These are phyloP conservation scores for Calonectria fujianensis DNA, from an alignment of 2,329 filamentous ascomycete genomes.

Conservation along the genomic window DNA sequence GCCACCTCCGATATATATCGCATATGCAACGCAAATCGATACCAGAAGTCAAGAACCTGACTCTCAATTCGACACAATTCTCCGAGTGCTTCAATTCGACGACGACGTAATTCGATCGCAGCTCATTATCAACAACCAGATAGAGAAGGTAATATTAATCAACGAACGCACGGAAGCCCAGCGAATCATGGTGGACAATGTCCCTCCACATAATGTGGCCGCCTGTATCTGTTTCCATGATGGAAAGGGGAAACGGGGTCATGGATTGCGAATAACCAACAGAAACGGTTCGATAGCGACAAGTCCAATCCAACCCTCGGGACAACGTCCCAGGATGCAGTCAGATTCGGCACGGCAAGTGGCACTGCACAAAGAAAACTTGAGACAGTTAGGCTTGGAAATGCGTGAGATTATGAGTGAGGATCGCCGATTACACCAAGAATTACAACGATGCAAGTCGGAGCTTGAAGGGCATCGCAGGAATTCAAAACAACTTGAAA, in stretches of 20 bases:
- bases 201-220: constrained; percentile 80
- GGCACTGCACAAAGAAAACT: constrained; percentile 67
- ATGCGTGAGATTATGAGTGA: constrained; percentile 71
- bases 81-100: constrained; percentile 88
- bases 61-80: constrained; percentile 81
- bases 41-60: constrained; percentile 80
- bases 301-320: constrained; percentile 67
- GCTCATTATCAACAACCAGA: constrained; percentile 86
- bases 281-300: constrained; percentile 64
- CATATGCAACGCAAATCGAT: constrained; percentile 60
- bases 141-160: constrained; percentile 91
- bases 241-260: constrained; percentile 69
- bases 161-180: constrained; percentile 80
- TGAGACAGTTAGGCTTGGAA: constrained; percentile 74
- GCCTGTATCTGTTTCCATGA: constrained; percentile 83
- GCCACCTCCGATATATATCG: constrained; percentile 62
- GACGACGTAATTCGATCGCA: constrained; percentile 86
- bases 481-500: constrained; percentile 65
- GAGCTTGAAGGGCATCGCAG: constrained; percentile 66
- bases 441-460: constrained; percentile 68
- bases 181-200: constrained; percentile 79
- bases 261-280: constrained; percentile 75
- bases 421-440: constrained; percentile 67
- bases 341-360: constrained; percentile 84
- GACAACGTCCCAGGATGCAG: constrained; percentile 82